These are phyloP conservation scores for Colletotrichum karsti DNA, from an alignment of 2,329 filamentous ascomycete species.

Conservation along the genomic window DNA sequence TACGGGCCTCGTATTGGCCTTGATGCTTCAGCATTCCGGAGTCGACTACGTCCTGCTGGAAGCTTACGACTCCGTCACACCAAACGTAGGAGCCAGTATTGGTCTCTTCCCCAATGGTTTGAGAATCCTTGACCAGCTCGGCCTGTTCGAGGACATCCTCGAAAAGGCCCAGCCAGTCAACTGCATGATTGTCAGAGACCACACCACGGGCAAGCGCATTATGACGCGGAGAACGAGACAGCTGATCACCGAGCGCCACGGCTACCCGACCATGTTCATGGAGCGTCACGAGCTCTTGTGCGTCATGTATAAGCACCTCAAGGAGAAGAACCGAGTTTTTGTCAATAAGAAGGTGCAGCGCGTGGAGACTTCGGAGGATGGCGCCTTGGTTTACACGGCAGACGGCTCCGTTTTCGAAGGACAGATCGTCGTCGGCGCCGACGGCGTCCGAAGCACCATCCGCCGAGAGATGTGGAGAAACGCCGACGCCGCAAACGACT, in stretches of 20 bases:
- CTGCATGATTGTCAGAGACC: neutral
- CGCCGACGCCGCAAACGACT: slow-evolving; percentile 15
- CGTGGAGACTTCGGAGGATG: slow-evolving; percentile 13
- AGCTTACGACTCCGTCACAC: slow-evolving; percentile 47
- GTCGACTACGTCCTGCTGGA: slow-evolving; percentile 62
- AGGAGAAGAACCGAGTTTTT: slow-evolving; percentile 35
- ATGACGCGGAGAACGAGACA: neutral
- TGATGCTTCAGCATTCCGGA: slow-evolving; percentile 49
- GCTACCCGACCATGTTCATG: slow-evolving; percentile 43
- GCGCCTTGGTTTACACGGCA: slow-evolving; percentile 38
- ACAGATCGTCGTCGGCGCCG: slow-evolving; percentile 46
- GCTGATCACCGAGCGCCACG: slow-evolving; percentile 30
- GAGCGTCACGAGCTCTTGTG: slow-evolving; percentile 45
- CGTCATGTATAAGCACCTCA: slow-evolving; percentile 41
- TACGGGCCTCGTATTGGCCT: slow-evolving; percentile 34
- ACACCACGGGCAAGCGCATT: slow-evolving; percentile 10
- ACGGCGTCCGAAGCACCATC: slow-evolving; percentile 49
- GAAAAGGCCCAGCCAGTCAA: neutral
- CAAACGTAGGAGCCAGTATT: slow-evolving; percentile 57
- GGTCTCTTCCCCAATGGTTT: slow-evolving; percentile 50
- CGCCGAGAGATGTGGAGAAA: slow-evolving; percentile 39
- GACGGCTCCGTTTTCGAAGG: slow-evolving; percentile 41
- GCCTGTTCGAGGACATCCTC: slow-evolving; percentile 36
- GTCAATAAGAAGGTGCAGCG: slow-evolving; percentile 27
- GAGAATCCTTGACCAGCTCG: slow-evolving; percentile 60